Conservation (phyloP, 257 asterid genomes). For the Fraxinus pennsylvanica region DNA sequence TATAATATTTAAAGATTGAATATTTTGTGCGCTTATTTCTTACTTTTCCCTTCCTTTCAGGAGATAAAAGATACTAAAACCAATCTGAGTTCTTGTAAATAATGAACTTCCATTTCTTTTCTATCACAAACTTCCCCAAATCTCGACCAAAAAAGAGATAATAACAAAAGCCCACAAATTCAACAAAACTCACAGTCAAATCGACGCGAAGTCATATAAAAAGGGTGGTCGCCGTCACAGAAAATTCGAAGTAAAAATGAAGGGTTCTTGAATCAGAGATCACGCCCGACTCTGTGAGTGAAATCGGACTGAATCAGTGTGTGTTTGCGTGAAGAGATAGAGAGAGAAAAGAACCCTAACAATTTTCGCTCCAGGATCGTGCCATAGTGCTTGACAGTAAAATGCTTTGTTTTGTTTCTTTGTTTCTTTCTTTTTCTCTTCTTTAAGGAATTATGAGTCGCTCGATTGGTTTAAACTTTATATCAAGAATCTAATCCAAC, state of each 20-base stretch:
- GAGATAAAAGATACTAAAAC: constrained; percentile 2
- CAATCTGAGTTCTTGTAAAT: constrained; percentile 34
- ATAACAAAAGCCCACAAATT: constrained; percentile 19
- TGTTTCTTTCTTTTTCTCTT: constrained; percentile 21
- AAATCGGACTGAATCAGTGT: background rate
- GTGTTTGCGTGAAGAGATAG: background rate
- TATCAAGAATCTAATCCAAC: no score
- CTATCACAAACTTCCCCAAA: constrained; percentile 29
- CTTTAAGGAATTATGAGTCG: background rate
- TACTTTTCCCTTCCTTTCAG: background rate
- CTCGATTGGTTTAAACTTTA: no score
- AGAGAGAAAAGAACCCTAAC: constrained; percentile 32
- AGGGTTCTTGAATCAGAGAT: constrained; percentile 19
- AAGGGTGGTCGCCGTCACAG: constrained; percentile 22
- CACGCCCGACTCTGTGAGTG: constrained; percentile 17
- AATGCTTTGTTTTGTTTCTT: constrained; percentile 3
- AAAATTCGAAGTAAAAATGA: constrained; percentile 5
- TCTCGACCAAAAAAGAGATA: constrained; percentile 16
- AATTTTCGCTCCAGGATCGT: constrained; percentile 25
- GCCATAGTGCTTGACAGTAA: constrained; percentile 35
- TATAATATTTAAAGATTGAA: background rate
- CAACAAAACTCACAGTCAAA: constrained; percentile 28
- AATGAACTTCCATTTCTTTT: constrained; percentile 37
- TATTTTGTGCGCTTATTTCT: background rate
- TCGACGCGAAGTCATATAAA: background rate